Evolutionary conservation across 805 yeast genomes (phyloP).

Genomic region (Saccharomyces eubayanus): DNA sequence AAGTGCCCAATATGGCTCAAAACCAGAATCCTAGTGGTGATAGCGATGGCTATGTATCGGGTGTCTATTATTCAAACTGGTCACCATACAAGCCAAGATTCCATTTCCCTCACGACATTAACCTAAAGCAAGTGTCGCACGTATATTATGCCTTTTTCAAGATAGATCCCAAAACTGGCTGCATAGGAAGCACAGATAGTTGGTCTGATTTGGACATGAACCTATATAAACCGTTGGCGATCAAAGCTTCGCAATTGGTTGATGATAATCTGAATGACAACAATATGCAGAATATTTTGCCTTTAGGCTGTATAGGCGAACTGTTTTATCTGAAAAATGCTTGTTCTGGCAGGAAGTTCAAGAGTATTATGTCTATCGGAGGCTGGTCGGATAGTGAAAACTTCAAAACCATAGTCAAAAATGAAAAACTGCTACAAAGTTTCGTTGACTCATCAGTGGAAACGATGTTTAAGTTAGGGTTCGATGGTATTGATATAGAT

Average conservation of each 20-base stretch:
- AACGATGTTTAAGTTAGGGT: constrained; percentile 45
- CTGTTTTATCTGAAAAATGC: constrained; percentile 32
- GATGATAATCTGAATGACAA: not conserved
- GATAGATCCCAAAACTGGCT: constrained; percentile 48
- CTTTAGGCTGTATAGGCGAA: constrained; percentile 44
- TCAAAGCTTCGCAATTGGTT: constrained; percentile 1
- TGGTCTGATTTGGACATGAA: constrained; percentile 54
- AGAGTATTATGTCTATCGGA: constrained; percentile 69
- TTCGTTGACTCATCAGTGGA: constrained; percentile 46
- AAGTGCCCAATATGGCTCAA: not conserved
- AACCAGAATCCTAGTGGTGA: not conserved
- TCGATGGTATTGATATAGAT: constrained; percentile 90
- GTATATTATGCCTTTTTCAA: constrained; percentile 71
- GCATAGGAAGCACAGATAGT: constrained; percentile 46
- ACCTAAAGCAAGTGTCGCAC: constrained; percentile 49
- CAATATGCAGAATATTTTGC: constrained; percentile 6
- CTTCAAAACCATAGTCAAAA: constrained; percentile 41
- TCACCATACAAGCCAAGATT: constrained; percentile 52
- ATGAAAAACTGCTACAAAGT: constrained; percentile 28
- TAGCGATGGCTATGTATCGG: constrained; percentile 17
- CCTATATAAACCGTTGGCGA: constrained; percentile 13
- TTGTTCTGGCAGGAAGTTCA: constrained; percentile 32
- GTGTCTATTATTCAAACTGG: constrained; percentile 54
- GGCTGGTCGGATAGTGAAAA: constrained; percentile 56
- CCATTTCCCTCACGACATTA: constrained; percentile 56